Conservation (phyloP, 1,139 yeast species). For the Blastobotrys proliferans region DNA sequence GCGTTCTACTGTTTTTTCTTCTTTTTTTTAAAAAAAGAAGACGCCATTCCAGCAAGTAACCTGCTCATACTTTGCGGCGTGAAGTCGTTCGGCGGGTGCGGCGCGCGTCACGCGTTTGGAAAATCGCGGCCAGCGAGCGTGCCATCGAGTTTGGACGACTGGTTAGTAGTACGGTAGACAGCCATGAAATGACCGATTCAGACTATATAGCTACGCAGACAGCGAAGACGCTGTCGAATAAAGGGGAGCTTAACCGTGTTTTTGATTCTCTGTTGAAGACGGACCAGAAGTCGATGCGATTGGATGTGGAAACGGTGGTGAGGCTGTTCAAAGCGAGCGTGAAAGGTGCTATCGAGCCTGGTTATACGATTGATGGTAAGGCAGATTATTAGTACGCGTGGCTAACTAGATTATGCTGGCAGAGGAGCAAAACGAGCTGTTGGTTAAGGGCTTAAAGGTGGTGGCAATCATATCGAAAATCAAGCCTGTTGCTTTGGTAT, state of each 20-base stretch:
- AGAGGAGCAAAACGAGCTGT: conserved; percentile 3
- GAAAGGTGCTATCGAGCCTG: conserved; percentile 5
- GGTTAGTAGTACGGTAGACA: too few species aligned
- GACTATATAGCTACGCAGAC: conserved; percentile 10
- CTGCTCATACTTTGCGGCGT: too few species aligned
- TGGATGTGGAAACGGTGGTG: conserved; percentile 4
- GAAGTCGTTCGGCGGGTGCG: too few species aligned
- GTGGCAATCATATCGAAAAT: neutral
- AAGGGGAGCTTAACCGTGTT: conserved; percentile 2
- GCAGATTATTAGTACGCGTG: neutral
- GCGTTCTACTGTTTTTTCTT: too few species aligned
- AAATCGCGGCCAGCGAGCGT: too few species aligned
- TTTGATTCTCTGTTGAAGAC: conserved; percentile 4
- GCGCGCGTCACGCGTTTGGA: too few species aligned
- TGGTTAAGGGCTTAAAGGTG: conserved; percentile 5
- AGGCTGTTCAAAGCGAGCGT: conserved; percentile 5
- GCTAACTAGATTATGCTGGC: neutral
- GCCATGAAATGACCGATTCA: conserved; percentile 2
- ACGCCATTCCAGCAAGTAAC: too few species aligned
- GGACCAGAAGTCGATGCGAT: neutral
- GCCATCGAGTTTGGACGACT: too few species aligned
- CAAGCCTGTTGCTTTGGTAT: conserved; percentile 1
- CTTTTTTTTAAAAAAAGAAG: too few species aligned
- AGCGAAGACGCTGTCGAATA: conserved; percentile 5
- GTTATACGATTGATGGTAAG: conserved; percentile 9